Evolutionary conservation across 768 basidiomycete genomes (phyloP), one percentile per base, ranked within the genome.

Genomic region (Jaapia argillacea): DNA sequence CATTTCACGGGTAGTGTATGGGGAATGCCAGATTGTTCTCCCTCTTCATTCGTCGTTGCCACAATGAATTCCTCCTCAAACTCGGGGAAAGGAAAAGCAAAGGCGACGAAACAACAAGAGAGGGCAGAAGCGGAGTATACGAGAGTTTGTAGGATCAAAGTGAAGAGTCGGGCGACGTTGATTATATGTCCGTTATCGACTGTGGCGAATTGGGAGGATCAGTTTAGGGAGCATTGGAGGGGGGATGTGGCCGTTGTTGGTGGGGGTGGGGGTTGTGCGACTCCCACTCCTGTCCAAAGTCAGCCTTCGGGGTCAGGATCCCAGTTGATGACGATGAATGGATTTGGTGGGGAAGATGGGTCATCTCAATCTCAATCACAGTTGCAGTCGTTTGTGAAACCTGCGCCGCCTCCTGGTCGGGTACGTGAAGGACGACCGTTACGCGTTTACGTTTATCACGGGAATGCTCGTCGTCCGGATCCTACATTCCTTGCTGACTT

Each of bases 201-300:
- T 4, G 91, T 99, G 2, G 80, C 88, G 39, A 98, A 98, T 56
- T 99, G 96, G 96, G 96, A 99, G 65, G 90, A 94, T 45, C 96
- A 99, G 61, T 90, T 99, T 56, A 78, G 85, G 45, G 96, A 99
- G 58, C 96, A 99, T 59, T 97, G 92, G 92, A 77, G 75, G 49
- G 92, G 92, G 5, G 77, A 82, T 43, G 91, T 96, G 3, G 69
- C 71, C 20, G 83, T 96, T 33, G 70, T 84, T 43, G 91, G 93
- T 16, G 91, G 91, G 10, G 72, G 70, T 28, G 81, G 82, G 28
- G 54, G 52, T 24, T 64, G 57, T 42, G 56, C 57, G 24, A 55
- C 54, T 14, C 52, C 57, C 24, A 52, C 51, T 25, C 28, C 40
- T 24, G 22, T 44, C 16, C 44, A 42, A 23, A 46, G 49, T 26